Evolutionary conservation across 192 early-diverging fungal species (phyloP), one percentile per base, ranked within the genome.

Genomic region (Linnemannia schmuckeri): DNA sequence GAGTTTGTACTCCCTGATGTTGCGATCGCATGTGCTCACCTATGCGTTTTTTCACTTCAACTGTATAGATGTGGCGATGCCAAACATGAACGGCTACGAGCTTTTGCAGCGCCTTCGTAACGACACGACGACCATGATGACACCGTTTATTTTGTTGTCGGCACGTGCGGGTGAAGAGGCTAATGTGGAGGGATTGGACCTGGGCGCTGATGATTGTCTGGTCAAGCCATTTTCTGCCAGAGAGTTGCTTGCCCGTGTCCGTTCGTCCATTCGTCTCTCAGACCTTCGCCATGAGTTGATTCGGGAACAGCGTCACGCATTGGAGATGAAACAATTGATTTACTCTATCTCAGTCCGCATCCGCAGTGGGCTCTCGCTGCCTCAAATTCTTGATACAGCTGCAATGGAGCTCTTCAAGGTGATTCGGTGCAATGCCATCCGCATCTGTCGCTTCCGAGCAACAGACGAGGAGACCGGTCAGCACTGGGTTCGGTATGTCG

Each of bases 171-270:
- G 91, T 9, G 91, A 93, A 55, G 90, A 89, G 47, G 88, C 88
- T 7, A 90, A 90, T 17, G 85, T 93, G 2, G 85, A 88, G 61
- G 93, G 92, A 0, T 54, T 94, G 38, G 83, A 90, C 38, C 83
- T 83, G 15, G 92, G 93, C 24, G 93, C 93, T 0, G 92, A 93
- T 77, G 93, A 94, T 44, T 93, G 91, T 81, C 77, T 94, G 22
- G 90, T 86, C 40, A 91, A 90, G 61, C 89, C 90, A 2, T 91
- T 92, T 54, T 82, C 79, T 12, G 81, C 85, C 7, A 81, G 89
- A 72, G 93, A 94, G 74, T 82, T 94, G 12, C 78, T 93, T 13
- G 89, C 92, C 12, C 89, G 92, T 41, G 91, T 93, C 22, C 84
- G 90, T 12, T 89, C 89, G 1, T 91, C 92, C 30, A 83, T 93